Evolutionary conservation across 257 asterid genomes (phyloP).

Genomic region (Agastache rugosa): DNA sequence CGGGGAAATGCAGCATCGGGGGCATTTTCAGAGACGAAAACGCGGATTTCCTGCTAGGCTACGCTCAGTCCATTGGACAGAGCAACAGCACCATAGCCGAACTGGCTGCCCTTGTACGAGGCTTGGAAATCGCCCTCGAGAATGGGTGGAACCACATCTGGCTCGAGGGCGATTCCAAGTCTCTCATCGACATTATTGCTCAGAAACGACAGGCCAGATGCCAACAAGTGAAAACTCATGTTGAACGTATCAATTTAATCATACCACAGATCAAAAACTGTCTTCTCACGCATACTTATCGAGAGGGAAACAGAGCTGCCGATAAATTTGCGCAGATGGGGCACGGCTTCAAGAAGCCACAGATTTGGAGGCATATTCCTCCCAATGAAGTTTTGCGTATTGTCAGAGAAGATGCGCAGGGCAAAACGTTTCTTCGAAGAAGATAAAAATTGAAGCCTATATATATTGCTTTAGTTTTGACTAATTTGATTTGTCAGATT

Average conservation of each 20-base stretch:
- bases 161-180: slow-evolving; percentile 83
- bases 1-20: slow-evolving; percentile 74
- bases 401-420: slow-evolving; percentile 69
- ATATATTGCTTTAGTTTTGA: not conserved
- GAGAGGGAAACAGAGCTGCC: slow-evolving; percentile 83
- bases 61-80: slow-evolving; percentile 66
- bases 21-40: slow-evolving; percentile 72
- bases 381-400: slow-evolving; percentile 54
- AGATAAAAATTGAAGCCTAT: slow-evolving; percentile 35
- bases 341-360: slow-evolving; percentile 58
- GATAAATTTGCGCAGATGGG: slow-evolving; percentile 79
- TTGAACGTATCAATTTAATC: slow-evolving; percentile 49
- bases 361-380: slow-evolving; percentile 59
- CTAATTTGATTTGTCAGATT: too few relatives aligned
- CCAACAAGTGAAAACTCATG: slow-evolving; percentile 48
- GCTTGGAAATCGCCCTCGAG: slow-evolving; percentile 68
- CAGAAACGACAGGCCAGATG: slow-evolving; percentile 47
- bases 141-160: slow-evolving; percentile 69
- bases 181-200: slow-evolving; percentile 55
- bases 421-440: slow-evolving; percentile 51
- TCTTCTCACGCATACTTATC: slow-evolving; percentile 56
- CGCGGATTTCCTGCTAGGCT: slow-evolving; percentile 69
- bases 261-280: slow-evolving; percentile 56
- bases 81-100: slow-evolving; percentile 74
- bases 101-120: slow-evolving; percentile 63